Conservation (phyloP, 2,329 filamentous ascomycete species). For the Pseudogymnoascus sp. region DNA sequence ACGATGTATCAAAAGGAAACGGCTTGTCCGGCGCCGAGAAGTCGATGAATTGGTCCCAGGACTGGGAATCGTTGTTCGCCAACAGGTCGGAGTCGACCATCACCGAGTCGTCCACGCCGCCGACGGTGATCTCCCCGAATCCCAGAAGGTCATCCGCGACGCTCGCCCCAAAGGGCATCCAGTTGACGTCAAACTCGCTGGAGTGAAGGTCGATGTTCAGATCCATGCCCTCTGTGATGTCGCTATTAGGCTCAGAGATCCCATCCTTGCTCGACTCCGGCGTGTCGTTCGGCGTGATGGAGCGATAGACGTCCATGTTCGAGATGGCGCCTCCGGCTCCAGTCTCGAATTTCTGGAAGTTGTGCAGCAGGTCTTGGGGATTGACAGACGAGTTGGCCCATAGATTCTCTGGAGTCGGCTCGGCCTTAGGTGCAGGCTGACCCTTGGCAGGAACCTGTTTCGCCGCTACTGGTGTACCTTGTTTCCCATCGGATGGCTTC, state of each 20-base stretch:
- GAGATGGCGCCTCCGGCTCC: conserved; percentile 42
- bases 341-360: conserved; percentile 36
- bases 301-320: conserved; percentile 47
- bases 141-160: conserved; percentile 40
- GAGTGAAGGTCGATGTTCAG: conserved; percentile 45
- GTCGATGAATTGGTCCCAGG: conserved; percentile 44
- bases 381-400: conserved; percentile 46
- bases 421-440: conserved; percentile 19
- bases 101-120: conserved; percentile 20
- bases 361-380: conserved; percentile 42
- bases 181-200: conserved; percentile 30
- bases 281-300: conserved; percentile 55
- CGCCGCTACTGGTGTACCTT: conserved; percentile 21
- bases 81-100: conserved; percentile 24
- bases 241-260: conserved; percentile 53
- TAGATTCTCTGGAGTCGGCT: conserved; percentile 21
- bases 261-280: conserved; percentile 58
- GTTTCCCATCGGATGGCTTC: conserved; percentile 16
- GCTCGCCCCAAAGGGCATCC: conserved; percentile 37
- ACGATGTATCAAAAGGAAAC: conserved; percentile 43
- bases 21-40: conserved; percentile 44
- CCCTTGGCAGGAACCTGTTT: conserved; percentile 22
- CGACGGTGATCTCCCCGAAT: conserved; percentile 32
- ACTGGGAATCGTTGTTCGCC: conserved; percentile 24
- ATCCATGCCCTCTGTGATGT: conserved; percentile 48